phyloP scores from a whole-genome alignment of 2,329 filamentous ascomycete species.

The Biscogniauxia mediterranea region DNA sequence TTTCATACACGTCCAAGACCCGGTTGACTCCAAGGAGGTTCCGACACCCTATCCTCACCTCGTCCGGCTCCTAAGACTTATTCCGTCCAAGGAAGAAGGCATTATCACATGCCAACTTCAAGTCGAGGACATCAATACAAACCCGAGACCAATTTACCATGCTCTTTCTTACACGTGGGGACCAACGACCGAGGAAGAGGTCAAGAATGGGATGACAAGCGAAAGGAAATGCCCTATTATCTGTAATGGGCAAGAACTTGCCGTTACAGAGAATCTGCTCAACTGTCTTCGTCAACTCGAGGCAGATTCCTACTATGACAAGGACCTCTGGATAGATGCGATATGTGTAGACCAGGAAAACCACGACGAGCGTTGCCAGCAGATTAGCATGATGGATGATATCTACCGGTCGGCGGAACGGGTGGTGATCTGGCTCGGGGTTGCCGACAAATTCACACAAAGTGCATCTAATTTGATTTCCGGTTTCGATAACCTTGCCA shows the following conservation, averaged over 20 bases:
- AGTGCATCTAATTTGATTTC: slow-evolving; percentile 13
- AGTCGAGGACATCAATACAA: slow-evolving; percentile 8
- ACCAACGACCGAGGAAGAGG: slow-evolving; percentile 10
- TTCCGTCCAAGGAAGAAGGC: slow-evolving; percentile 8
- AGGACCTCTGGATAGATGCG: slow-evolving; percentile 9
- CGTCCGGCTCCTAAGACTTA: slow-evolving; percentile 19
- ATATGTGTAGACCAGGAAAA: slow-evolving; percentile 1
- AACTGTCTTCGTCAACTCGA: slow-evolving; percentile 19
- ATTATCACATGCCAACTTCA: slow-evolving; percentile 12
- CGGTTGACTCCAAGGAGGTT: neutral
- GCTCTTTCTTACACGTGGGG: slow-evolving; percentile 24
- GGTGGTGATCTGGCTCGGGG: neutral
- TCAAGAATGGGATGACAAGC: slow-evolving; percentile 4
- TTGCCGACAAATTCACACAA: slow-evolving; percentile 9
- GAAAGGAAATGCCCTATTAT: slow-evolving; percentile 8
- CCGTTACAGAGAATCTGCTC: slow-evolving; percentile 17
- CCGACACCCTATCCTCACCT: neutral
- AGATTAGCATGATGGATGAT: slow-evolving; percentile 1
- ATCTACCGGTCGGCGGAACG: neutral
- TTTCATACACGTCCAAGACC: neutral
- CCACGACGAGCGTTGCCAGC: neutral
- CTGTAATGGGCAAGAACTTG: slow-evolving; percentile 10
- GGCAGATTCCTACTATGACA: slow-evolving; percentile 6
- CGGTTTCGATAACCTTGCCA: slow-evolving; percentile 1
- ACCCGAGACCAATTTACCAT: slow-evolving; percentile 10